These are phyloP conservation scores for Karstenula rhodostoma DNA, from an alignment of 2,329 filamentous ascomycete species.

Conservation along the genomic window DNA sequence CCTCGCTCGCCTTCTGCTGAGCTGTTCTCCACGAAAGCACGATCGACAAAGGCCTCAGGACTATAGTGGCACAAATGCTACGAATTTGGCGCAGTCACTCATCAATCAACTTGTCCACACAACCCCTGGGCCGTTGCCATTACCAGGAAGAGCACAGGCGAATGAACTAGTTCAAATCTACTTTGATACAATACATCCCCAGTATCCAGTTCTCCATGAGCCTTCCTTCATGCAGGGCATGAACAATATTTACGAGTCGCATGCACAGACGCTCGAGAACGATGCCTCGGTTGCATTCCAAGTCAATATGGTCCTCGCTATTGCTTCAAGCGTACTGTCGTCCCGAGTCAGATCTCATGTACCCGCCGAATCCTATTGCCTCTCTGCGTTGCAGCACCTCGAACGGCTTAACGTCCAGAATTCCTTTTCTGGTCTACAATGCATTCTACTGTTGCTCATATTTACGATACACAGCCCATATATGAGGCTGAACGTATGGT, in stretches of 20 bases:
- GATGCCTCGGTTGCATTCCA: conserved; percentile 51
- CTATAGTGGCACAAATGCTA: not conserved
- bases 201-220: conserved; percentile 61
- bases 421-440: conserved; percentile 60
- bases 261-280: conserved; percentile 24
- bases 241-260: conserved; percentile 29
- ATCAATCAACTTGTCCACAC: conserved; percentile 22
- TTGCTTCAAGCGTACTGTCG: conserved; percentile 58
- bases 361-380: conserved; percentile 59
- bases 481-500: conserved; percentile 62
- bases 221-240: conserved; percentile 34
- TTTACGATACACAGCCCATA: conserved; percentile 62
- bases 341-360: conserved; percentile 55
- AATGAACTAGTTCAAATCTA: conserved; percentile 56
- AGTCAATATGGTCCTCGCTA: conserved; percentile 62
- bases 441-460: conserved; percentile 56
- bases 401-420: conserved; percentile 59
- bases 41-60: not conserved
- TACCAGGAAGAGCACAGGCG: conserved; percentile 46
- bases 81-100: conserved; percentile 8
- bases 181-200: conserved; percentile 58
- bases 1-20: conserved; percentile 60
- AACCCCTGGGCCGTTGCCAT: conserved; percentile 16
- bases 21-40: conserved; percentile 32
- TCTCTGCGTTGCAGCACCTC: conserved; percentile 58